A percentile compares a stretch with the other conserved stretches of the same genome.
These are phyloP conservation scores for Larix sibirica DNA, from an alignment of 83 land plant species.

Conservation along the genomic window DNA sequence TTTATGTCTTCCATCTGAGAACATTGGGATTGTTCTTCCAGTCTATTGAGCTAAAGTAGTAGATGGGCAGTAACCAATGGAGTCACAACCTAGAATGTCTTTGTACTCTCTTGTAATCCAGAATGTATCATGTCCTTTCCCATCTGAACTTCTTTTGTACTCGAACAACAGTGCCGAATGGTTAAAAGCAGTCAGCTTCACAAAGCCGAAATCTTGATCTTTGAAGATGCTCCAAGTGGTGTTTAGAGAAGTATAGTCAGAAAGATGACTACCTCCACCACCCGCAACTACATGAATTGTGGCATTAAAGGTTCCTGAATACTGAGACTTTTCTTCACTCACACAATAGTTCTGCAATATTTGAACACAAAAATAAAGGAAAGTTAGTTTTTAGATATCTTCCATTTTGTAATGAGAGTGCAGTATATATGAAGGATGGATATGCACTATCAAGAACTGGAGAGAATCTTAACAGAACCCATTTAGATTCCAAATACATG, in stretches of 20 bases:
- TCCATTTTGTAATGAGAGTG: neutral
- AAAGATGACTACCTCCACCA: constrained; percentile 76
- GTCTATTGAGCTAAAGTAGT: constrained; percentile 58
- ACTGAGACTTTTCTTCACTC: constrained; percentile 55
- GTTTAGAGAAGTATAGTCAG: constrained; percentile 37
- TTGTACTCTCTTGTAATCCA: constrained; percentile 85
- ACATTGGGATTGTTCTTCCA: neutral
- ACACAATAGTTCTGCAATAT: constrained; percentile 67
- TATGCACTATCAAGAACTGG: neutral
- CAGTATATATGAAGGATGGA: neutral
- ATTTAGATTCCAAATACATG: neutral
- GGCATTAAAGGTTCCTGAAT: constrained; percentile 67
- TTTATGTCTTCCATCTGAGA: neutral
- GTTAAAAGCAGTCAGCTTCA: constrained; percentile 86
- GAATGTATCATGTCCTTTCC: constrained; percentile 77
- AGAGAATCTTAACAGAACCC: too few species aligned
- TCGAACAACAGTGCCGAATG: constrained; percentile 82
- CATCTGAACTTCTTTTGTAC: constrained; percentile 82
- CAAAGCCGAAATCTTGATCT: constrained; percentile 81
- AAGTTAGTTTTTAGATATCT: neutral
- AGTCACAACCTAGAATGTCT: constrained; percentile 85
- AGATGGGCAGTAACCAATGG: constrained; percentile 52
- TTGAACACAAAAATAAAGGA: neutral
- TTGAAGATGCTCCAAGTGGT: constrained; percentile 73
- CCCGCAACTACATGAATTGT: constrained; percentile 91